Evolutionary conservation across 228 moss, liverwort and hornwort species (phyloP).

Genomic region (Sphagnum fallax): DNA sequence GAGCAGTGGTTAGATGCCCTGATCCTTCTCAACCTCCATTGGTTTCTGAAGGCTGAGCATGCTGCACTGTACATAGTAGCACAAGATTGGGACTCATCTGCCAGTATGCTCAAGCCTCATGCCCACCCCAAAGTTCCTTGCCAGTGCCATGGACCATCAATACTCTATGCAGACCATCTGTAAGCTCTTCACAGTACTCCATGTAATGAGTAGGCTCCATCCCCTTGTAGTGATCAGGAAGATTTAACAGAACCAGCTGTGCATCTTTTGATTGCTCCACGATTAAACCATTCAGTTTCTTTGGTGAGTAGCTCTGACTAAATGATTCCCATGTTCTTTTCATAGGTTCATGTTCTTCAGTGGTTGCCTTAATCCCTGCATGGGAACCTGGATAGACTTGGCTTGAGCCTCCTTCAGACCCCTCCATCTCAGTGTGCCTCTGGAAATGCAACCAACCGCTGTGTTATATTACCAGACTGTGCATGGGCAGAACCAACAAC

Average conservation of each 20-base stretch:
- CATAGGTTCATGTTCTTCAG: slow-evolving; percentile 34
- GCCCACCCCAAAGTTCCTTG: slow-evolving; percentile 28
- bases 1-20: no score
- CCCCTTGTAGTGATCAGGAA: slow-evolving; percentile 44
- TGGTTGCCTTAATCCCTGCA: slow-evolving; percentile 12
- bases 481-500: no score
- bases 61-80: no score
- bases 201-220: slow-evolving; percentile 41
- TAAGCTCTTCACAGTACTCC: slow-evolving; percentile 46
- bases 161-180: slow-evolving; percentile 29
- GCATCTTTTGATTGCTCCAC: slow-evolving; percentile 59
- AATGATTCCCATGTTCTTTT: slow-evolving; percentile 74
- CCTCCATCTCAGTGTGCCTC: no score
- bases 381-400: slow-evolving; percentile 79
- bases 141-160: slow-evolving; percentile 37
- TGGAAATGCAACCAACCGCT: no score
- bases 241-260: slow-evolving; percentile 40
- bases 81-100: no score
- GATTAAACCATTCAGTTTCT: slow-evolving; percentile 64
- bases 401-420: slow-evolving; percentile 16
- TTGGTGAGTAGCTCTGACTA: slow-evolving; percentile 57
- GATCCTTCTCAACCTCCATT: no score
- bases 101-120: no score
- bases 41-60: no score
- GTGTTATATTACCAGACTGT: no score